These are phyloP conservation scores for Aspergillus quadricinctus DNA, from an alignment of 2,329 filamentous ascomycete species.

Conservation along the genomic window DNA sequence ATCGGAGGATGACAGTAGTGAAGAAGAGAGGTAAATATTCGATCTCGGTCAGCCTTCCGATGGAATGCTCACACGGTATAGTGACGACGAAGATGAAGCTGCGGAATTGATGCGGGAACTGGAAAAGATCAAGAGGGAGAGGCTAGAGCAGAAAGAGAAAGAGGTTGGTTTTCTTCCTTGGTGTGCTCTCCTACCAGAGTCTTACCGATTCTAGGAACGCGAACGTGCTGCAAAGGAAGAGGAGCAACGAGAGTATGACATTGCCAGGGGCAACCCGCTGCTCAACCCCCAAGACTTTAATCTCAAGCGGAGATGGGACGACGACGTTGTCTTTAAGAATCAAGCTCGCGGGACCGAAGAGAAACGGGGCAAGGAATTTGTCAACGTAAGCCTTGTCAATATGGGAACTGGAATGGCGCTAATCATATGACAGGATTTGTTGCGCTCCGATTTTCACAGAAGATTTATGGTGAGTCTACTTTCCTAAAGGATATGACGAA, in stretches of 20 bases:
- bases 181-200: conserved; percentile 1
- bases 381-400: conserved; percentile 65
- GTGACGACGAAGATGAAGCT: conserved; percentile 71
- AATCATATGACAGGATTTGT: conserved; percentile 59
- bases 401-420: conserved; percentile 12
- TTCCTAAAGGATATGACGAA: background rate
- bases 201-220: conserved; percentile 55
- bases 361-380: conserved; percentile 89
- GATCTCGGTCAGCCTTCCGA: no score
- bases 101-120: conserved; percentile 88
- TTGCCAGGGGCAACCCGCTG: conserved; percentile 86
- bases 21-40: conserved; percentile 52
- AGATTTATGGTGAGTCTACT: conserved; percentile 71
- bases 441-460: conserved; percentile 95
- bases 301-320: conserved; percentile 85
- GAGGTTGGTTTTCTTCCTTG: conserved; percentile 46
- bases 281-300: conserved; percentile 85
- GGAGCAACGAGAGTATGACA: conserved; percentile 78
- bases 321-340: conserved; percentile 99
- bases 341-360: conserved; percentile 94
- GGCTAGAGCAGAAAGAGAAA: conserved; percentile 73
- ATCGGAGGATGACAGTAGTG: conserved; percentile 55
- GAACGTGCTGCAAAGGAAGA: conserved; percentile 77
- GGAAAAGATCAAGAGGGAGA: conserved; percentile 86
- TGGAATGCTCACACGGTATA: conserved; percentile 36